Conservation (phyloP, 768 basidiomycete genomes). For the Termitomyces sp. region DNA sequence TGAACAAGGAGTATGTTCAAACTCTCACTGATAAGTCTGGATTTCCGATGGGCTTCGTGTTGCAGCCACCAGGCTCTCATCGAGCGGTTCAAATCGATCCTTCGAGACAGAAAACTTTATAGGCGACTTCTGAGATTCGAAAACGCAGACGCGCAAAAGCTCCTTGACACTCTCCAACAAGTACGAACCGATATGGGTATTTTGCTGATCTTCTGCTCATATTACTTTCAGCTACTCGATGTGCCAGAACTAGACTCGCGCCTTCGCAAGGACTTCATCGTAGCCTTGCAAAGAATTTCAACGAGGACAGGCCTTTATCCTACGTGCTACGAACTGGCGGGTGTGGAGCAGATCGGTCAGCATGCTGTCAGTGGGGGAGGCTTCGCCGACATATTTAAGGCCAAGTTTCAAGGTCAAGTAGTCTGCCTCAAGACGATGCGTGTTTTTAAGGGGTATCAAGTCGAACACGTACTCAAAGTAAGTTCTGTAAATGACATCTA, state of each 20-base stretch:
- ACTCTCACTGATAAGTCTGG: too few species aligned
- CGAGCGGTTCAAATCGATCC: not conserved
- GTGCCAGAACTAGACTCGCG: not conserved
- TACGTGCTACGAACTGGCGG: not conserved
- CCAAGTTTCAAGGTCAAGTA: not conserved
- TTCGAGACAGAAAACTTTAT: not conserved
- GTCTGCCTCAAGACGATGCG: not conserved
- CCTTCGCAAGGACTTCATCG: not conserved
- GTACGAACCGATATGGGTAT: not conserved
- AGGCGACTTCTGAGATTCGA: not conserved
- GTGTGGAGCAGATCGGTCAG: not conserved
- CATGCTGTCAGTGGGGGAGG: not conserved
- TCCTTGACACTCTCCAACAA: not conserved
- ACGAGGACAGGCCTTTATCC: not conserved
- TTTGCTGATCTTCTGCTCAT: not conserved
- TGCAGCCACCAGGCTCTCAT: not conserved
- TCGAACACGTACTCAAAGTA: not conserved
- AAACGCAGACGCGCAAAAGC: not conserved
- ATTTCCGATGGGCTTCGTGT: too few species aligned
- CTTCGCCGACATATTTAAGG: slow-evolving; percentile 3
- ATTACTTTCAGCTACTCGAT: not conserved
- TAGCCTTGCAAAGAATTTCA: not conserved
- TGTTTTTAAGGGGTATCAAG: not conserved
- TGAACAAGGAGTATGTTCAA: too few species aligned
- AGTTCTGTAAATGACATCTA: not conserved